phyloP scores from a whole-genome alignment of 2,329 filamentous ascomycete genomes.

The Verticillium isaacii region DNA sequence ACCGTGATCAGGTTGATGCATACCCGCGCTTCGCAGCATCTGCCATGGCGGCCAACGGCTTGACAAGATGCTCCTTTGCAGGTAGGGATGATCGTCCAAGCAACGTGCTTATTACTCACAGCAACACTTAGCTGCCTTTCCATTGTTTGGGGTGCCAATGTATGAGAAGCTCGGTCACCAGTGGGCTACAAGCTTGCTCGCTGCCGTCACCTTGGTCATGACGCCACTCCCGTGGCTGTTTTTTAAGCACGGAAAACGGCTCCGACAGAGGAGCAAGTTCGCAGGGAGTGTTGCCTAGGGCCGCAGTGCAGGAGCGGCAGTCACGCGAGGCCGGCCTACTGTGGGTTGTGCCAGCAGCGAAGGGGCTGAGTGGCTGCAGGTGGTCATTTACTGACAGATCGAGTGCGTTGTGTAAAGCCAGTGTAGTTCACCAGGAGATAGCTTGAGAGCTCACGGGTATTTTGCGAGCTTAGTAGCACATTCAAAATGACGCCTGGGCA shows the following conservation, averaged over 20 bases:
- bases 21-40: conserved; percentile 73
- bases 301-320: too few relatives aligned
- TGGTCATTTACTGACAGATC: too few relatives aligned
- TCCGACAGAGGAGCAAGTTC: conserved; percentile 50
- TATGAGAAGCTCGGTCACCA: conserved; percentile 64
- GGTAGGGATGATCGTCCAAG: conserved; percentile 30
- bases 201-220: conserved; percentile 56
- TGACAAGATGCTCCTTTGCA: conserved; percentile 71
- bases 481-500: too few relatives aligned
- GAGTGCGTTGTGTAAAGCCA: too few relatives aligned
- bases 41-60: conserved; percentile 78
- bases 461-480: too few relatives aligned
- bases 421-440: too few relatives aligned
- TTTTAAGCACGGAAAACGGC: conserved; percentile 52
- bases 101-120: neutral
- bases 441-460: too few relatives aligned
- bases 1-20: conserved; percentile 55
- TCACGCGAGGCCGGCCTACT: too few relatives aligned
- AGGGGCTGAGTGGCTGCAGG: too few relatives aligned
- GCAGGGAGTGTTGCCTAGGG: conserved; percentile 20
- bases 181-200: conserved; percentile 61
- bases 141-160: conserved; percentile 69
- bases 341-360: too few relatives aligned
- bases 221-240: conserved; percentile 60
- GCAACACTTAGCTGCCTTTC: conserved; percentile 56